Conservation (phyloP, 1,284 basidiomycete genomes). For the Tilletia indica region DNA sequence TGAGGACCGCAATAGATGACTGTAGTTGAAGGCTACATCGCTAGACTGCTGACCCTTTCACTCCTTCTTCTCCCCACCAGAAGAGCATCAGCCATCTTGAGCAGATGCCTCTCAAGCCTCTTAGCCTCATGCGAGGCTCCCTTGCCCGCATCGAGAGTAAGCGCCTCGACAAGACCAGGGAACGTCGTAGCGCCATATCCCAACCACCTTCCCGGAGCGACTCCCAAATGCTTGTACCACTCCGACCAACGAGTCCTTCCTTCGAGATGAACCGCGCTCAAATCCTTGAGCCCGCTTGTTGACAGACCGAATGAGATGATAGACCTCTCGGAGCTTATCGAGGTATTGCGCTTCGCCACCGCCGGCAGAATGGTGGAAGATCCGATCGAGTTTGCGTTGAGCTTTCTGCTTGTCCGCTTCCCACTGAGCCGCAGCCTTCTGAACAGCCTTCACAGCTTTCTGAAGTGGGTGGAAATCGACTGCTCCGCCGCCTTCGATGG, state of each 20-base stretch:
- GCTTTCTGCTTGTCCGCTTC: constrained; percentile 26
- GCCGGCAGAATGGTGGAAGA: background rate
- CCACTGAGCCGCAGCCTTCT: constrained; percentile 23
- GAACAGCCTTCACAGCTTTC: constrained; percentile 25
- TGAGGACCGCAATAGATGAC: too few species aligned
- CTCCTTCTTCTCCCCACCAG: background rate
- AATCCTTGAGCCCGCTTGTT: constrained; percentile 74
- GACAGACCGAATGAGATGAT: constrained; percentile 65
- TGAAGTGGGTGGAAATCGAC: constrained; percentile 25
- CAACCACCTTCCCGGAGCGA: constrained; percentile 85
- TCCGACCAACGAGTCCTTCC: constrained; percentile 69
- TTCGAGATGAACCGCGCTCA: constrained; percentile 75
- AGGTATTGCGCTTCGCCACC: constrained; percentile 13
- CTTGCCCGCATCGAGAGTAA: constrained; percentile 50
- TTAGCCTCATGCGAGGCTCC: constrained; percentile 37
- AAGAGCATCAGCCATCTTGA: constrained; percentile 3
- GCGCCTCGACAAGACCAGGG: constrained; percentile 72
- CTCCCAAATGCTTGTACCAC: constrained; percentile 81
- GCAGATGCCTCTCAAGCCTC: constrained; percentile 27
- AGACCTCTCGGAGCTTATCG: constrained; percentile 58
- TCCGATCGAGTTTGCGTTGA: constrained; percentile 22
- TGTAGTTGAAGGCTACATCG: too few species aligned
- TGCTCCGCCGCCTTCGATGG: background rate
- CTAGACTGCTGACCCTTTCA: too few species aligned
- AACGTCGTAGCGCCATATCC: constrained; percentile 83